Evolutionary conservation across 176 grass and related monocot genomes (phyloP), one percentile per base, ranked within the genome.

Genomic region (Zizania latifolia): DNA sequence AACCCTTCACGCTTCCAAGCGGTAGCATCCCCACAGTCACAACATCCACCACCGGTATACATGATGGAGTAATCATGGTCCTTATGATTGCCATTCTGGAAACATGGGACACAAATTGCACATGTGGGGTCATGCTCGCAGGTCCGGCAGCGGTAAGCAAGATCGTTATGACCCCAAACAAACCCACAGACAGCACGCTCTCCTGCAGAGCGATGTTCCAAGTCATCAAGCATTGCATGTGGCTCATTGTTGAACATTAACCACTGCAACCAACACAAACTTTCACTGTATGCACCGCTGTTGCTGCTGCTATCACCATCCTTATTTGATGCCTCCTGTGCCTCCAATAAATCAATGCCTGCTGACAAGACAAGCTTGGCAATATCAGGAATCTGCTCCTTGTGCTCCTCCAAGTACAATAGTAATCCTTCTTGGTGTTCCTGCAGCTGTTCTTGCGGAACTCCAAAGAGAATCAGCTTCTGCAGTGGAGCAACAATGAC

Each of bases 1-100:
- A 99, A 99, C 12, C 96, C 92, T 64, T 99, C 87, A 19, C 80
- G 84, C 60, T 99, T 92, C 96, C 96, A 99, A 16, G 92, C 96
- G 6, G 96, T 99, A 29, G 84, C 72, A 70, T 99, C 96, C 50
- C 96, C 96, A 67, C 96, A 99, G 24, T 99, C 96, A 66, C 96
- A 99, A 63, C 96, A 99, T 15, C 96, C 96, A 67, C 92, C 96
- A 34, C 85, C 89, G 40, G 96, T 95, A 44, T 95, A 95, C 71
- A 95, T 95, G 68, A 99, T 99, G 66, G 84, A 90, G 75, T 95
- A 99, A 82, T 99, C 96, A 82, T 99, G 96, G 41, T 93, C 92
- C 44, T 83, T 84, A 75, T 99, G 96, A 53, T 88, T 60, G 14
- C 92, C 96, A 41, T 99, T 94, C 89, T 88, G 89, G 65, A 99